Evolutionary conservation across 1,139 yeast species (phyloP).

Genomic region (Tardiomyces blankii): DNA sequence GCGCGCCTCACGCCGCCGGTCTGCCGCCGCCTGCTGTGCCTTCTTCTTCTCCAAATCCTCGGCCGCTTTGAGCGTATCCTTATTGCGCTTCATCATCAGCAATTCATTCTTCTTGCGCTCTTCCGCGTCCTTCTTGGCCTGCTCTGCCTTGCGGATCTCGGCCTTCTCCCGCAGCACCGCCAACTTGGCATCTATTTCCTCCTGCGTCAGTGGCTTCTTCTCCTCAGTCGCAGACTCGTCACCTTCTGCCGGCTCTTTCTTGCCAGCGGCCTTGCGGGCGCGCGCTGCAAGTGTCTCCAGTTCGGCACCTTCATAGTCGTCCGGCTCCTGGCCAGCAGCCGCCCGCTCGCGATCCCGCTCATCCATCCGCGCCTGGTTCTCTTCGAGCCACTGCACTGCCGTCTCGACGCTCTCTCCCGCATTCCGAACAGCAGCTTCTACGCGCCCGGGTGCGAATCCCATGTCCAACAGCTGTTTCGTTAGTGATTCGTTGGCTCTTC

Average conservation of each 20-base stretch:
- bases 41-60: constrained; percentile 25
- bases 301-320: constrained; percentile 2
- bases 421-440: constrained; percentile 23
- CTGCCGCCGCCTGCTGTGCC: constrained; percentile 25
- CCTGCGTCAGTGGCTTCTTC: constrained; percentile 17
- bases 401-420: constrained; percentile 20
- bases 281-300: constrained; percentile 1
- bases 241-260: constrained; percentile 1
- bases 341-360: constrained; percentile 2
- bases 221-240: constrained; percentile 2
- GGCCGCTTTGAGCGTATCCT: constrained; percentile 18
- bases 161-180: constrained; percentile 21
- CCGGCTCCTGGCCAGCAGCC: constrained; percentile 5
- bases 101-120: constrained; percentile 21
- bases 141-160: constrained; percentile 19
- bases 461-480: constrained; percentile 18
- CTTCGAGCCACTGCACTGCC: constrained; percentile 26
- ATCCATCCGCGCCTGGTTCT: constrained; percentile 12
- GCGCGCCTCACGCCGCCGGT: constrained; percentile 20
- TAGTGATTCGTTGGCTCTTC: background rate
- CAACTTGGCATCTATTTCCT: constrained; percentile 22
- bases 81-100: constrained; percentile 22
- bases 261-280: background rate
- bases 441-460: constrained; percentile 25
- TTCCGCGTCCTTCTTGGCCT: constrained; percentile 21